These are phyloP conservation scores for Triticum aestivum DNA, from an alignment of 176 grass and related monocot species.

Conservation along the genomic window IWGSC_CS_RefSeq_v2.1 NC_057808.1:549279249-549279748, in stretches of 20 bases:
- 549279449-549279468: background rate
- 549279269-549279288: background rate
- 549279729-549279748: background rate
- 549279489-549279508: background rate
- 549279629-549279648: background rate
- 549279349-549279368: background rate
- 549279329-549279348: background rate
- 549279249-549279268: background rate
- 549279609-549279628: background rate
- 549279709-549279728: background rate
- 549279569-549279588: background rate
- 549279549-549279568: background rate
- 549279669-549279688: background rate
- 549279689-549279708: background rate
- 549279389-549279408: background rate
- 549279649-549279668: background rate
- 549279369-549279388: background rate
- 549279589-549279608: background rate
- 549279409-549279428: background rate
- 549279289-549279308: background rate
- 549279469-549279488: background rate
- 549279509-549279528: background rate
- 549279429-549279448: background rate
- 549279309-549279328: background rate
- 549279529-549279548: background rate